These are phyloP conservation scores for Zoysia pacifica DNA, from an alignment of 176 grass and related monocot genomes.

Conservation along the genomic window DNA sequence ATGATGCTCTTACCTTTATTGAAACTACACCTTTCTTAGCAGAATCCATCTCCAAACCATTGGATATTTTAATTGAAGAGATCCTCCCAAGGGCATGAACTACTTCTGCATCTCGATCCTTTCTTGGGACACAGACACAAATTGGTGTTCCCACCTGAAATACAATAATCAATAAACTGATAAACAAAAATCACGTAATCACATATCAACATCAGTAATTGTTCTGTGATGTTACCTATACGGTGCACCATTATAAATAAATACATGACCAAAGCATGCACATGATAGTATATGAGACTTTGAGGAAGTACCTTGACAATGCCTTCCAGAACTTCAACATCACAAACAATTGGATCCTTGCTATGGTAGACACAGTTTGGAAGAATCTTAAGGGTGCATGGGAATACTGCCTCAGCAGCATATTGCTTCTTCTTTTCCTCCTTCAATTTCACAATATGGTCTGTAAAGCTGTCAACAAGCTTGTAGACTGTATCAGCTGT, in stretches of 20 bases:
- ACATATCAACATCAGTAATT: not conserved
- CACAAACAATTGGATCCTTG: slow-evolving; percentile 72
- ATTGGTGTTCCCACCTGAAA: slow-evolving; percentile 76
- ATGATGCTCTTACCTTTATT: slow-evolving; percentile 33
- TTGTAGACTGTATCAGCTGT: slow-evolving; percentile 70
- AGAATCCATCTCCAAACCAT: slow-evolving; percentile 34
- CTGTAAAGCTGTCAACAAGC: slow-evolving; percentile 64
- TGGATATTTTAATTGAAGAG: slow-evolving; percentile 62
- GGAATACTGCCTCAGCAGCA: slow-evolving; percentile 65
- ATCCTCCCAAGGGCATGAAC: slow-evolving; percentile 78
- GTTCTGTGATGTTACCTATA: not conserved
- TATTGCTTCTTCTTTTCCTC: slow-evolving; percentile 60
- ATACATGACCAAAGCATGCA: not conserved
- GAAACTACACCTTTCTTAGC: slow-evolving; percentile 39
- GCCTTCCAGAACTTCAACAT: slow-evolving; percentile 69
- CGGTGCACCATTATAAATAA: not conserved
- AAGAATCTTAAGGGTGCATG: slow-evolving; percentile 67
- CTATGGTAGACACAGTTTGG: slow-evolving; percentile 62
- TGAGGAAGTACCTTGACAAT: slow-evolving; percentile 52
- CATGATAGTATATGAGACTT: not conserved
- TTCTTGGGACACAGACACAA: slow-evolving; percentile 57
- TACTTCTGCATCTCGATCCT: slow-evolving; percentile 32
- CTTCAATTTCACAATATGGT: slow-evolving; percentile 56
- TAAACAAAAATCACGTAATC: not conserved
- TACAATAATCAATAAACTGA: not conserved